Evolutionary conservation across 1,284 basidiomycete genomes (phyloP).

Genomic region (Apiotrichum veenhuisii): DNA sequence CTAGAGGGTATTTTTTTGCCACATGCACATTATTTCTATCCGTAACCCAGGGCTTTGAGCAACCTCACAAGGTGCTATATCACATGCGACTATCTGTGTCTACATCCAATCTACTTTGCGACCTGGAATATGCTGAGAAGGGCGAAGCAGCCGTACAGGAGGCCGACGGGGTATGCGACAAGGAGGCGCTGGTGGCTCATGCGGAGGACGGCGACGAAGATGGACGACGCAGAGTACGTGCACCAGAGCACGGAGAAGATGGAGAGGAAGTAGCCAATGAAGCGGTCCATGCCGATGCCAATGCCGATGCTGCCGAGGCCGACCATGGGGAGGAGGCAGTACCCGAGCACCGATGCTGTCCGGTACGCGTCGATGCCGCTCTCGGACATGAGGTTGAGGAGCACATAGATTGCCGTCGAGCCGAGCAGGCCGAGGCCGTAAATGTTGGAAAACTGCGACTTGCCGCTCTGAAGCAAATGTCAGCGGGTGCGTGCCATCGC

Average conservation of each 20-base stretch:
- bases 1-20: background rate
- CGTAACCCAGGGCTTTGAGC: background rate
- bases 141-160: constrained; percentile 89
- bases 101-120: constrained; percentile 24
- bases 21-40: background rate
- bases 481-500: no score
- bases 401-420: constrained; percentile 86
- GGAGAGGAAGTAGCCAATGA: constrained; percentile 77
- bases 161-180: constrained; percentile 87
- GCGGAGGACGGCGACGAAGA: constrained; percentile 85
- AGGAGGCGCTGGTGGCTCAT: constrained; percentile 90
- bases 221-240: constrained; percentile 87
- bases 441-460: constrained; percentile 98
- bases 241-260: constrained; percentile 84
- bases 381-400: constrained; percentile 97
- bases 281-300: constrained; percentile 75
- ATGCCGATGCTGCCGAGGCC: constrained; percentile 89
- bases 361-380: constrained; percentile 94
- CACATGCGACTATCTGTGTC: constrained; percentile 7
- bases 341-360: constrained; percentile 91
- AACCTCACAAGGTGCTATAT: background rate
- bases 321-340: constrained; percentile 95
- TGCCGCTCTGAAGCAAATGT: constrained; percentile 70
- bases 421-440: constrained; percentile 96
- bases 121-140: constrained; percentile 61